phyloP scores from a whole-genome alignment of 2,329 filamentous ascomycete species.

The Pseudogymnoascus sp. region DNA sequence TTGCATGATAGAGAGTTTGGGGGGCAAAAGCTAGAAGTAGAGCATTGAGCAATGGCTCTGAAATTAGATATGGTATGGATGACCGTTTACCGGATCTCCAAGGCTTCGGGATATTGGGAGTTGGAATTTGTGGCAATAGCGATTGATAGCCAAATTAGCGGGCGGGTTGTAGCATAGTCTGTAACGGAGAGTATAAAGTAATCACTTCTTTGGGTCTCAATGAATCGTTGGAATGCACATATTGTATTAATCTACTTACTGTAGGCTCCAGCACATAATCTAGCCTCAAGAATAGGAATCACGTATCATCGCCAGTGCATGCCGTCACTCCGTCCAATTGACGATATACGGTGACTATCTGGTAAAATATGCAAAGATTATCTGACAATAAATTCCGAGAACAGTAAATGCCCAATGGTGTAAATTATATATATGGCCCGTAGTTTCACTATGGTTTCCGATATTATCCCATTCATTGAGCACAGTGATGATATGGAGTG shows the following conservation, averaged over 20 bases:
- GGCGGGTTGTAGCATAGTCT: background rate
- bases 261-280: background rate
- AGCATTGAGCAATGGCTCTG: background rate
- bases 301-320: background rate
- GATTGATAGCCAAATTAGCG: background rate
- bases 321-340: background rate
- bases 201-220: background rate
- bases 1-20: conserved; percentile 16
- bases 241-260: background rate
- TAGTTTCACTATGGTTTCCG: background rate
- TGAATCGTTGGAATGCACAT: background rate
- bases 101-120: background rate
- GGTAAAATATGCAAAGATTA: background rate
- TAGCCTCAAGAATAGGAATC: no score
- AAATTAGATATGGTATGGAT: background rate
- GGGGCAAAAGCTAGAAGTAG: background rate
- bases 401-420: background rate
- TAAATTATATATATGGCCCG: background rate
- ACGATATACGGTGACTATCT: background rate
- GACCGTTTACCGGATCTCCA: background rate
- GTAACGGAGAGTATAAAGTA: background rate
- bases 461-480: background rate
- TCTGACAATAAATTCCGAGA: background rate
- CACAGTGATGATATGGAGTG: background rate
- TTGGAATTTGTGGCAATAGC: background rate